Evolutionary conservation across 192 early-diverging fungal species (phyloP), one percentile per base, ranked within the genome.

Genomic region (Geranomyces michiganensis): DNA sequence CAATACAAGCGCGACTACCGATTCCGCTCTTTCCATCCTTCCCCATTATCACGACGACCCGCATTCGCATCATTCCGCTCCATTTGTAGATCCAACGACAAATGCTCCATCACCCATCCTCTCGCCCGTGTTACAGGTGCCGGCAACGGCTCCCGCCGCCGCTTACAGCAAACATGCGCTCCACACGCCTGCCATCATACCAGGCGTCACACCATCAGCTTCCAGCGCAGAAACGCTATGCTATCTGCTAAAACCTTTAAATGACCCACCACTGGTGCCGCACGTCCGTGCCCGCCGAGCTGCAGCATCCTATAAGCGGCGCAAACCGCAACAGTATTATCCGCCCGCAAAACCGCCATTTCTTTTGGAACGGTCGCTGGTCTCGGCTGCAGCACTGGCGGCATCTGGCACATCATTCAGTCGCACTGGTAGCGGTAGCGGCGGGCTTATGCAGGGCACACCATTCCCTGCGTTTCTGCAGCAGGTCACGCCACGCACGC

Each of bases 331-430:
- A 22, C 45, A 51, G 19, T 14, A 68, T 32, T 68, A 58, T 17
- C 67, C 67, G 17, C 27, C 67, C 49, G 67, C 67, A 17, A 68
- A 68, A 32, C 67, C 67, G 31, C 67, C 67, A 68, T 68, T 56
- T 33, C 30, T 68, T 15, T 51, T 56, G 8, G 67, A 68, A n/a
- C 48, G 67, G 48, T 48, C 67, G 2, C 48, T 48, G 55, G 45
- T 49, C 5, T 7, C 67, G 4, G 51, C 51, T 26, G 51, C 51
- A 17, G 51, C 51, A 7, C n/a, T 26, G 24, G 3, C 51, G 51
- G 51, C 15, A 3, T n/a, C 51, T 3, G 51, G 7, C 3, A 53
- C 51, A 7, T 24, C 51, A n/a, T n/a, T 17, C 7, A 9, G 17
- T 26, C 51, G 51, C 19, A 19, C 19, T 19, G 51, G 51, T 17